Conservation (phyloP, 805 yeast genomes). For the Barnettozyma botsteinii region DNA sequence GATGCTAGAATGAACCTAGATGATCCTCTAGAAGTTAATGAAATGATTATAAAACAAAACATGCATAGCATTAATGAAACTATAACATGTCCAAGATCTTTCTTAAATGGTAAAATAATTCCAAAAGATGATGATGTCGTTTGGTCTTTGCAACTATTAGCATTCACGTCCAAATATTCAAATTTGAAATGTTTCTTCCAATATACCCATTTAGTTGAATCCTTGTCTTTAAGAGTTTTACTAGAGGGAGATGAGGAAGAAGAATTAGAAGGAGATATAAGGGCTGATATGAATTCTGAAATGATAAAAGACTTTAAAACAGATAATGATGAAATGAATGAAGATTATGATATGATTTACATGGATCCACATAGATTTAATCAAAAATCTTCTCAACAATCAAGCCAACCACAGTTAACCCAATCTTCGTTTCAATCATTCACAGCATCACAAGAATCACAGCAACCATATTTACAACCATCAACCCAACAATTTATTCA, state of each 20-base stretch:
- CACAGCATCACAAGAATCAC: too few species aligned
- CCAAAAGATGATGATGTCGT: slow-evolving; percentile 92
- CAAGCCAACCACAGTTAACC: background rate
- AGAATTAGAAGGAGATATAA: background rate
- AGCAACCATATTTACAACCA: slow-evolving; percentile 7
- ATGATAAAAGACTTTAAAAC: slow-evolving; percentile 20
- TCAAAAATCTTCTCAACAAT: background rate
- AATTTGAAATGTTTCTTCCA: slow-evolving; percentile 69
- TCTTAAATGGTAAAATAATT: slow-evolving; percentile 65
- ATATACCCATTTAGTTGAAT: slow-evolving; percentile 67
- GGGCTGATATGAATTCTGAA: too few species aligned
- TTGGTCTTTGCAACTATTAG: slow-evolving; percentile 88
- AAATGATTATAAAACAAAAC: slow-evolving; percentile 9
- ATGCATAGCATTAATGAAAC: slow-evolving; percentile 21
- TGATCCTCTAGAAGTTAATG: slow-evolving; percentile 7
- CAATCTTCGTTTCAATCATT: background rate
- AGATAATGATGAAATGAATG: slow-evolving; percentile 35
- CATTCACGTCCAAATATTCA: slow-evolving; percentile 90
- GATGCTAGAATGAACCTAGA: background rate
- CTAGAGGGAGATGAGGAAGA: slow-evolving; percentile 17
- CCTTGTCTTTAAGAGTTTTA: slow-evolving; percentile 49
- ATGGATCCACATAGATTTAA: background rate
- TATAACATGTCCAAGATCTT: slow-evolving; percentile 44
- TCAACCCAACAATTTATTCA: slow-evolving; percentile 7
- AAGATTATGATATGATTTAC: slow-evolving; percentile 15